Evolutionary conservation across 2,329 filamentous ascomycete genomes (phyloP).

Genomic region (Ceratocystis harringtonii): DNA sequence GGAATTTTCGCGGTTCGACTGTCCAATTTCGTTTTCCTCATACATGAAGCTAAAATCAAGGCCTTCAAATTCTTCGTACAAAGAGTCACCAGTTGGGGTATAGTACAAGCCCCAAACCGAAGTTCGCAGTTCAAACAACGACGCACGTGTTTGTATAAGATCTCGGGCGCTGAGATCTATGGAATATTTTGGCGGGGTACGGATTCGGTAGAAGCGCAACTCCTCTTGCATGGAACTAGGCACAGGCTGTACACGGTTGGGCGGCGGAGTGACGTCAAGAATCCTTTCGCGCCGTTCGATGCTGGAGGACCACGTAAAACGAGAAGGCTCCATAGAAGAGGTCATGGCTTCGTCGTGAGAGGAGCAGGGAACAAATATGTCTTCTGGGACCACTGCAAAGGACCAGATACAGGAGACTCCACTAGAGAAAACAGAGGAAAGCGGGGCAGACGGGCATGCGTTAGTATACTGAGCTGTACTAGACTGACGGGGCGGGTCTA

Average conservation of each 20-base stretch:
- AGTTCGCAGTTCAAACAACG: background rate
- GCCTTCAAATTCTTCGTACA: background rate
- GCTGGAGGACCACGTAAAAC: background rate
- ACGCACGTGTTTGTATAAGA: background rate
- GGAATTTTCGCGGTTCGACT: too few species aligned
- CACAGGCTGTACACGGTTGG: background rate
- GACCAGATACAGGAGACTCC: background rate
- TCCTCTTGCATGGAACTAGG: background rate
- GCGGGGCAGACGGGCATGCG: background rate
- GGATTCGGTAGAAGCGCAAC: background rate
- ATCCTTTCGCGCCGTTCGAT: background rate
- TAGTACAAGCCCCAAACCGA: background rate
- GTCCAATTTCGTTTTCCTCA: background rate
- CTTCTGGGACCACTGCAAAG: background rate
- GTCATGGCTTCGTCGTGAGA: conserved; percentile 10
- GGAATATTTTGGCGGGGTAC: background rate
- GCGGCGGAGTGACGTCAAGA: background rate
- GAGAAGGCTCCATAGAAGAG: background rate
- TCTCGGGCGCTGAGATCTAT: background rate
- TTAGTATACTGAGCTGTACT: background rate
- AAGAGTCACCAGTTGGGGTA: too few species aligned
- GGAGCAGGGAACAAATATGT: conserved; percentile 10
- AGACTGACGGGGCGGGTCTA: background rate
- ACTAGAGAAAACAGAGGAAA: background rate
- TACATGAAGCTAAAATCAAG: background rate